phyloP scores from a whole-genome alignment of 306 rosid genomes.

The Citrullus colocynthis region DNA sequence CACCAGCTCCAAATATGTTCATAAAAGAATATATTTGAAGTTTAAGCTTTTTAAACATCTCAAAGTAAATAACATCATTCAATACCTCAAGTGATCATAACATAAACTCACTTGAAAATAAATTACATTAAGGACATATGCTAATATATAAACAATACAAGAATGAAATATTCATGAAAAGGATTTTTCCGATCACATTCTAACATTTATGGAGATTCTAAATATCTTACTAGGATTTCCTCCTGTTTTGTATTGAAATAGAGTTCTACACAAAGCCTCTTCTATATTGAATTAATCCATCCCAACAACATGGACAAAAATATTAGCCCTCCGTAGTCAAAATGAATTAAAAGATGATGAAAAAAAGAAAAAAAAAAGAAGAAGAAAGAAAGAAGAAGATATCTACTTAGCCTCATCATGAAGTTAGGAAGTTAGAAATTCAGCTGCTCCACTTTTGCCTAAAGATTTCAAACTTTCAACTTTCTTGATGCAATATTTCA shows the following conservation, averaged over 20 bases:
- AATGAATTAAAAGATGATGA: background rate
- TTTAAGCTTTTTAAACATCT: background rate
- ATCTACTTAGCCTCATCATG: constrained; percentile 2
- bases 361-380: background rate
- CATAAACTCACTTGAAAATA: background rate
- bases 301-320: background rate
- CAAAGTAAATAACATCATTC: background rate
- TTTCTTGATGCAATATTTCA: constrained; percentile 71
- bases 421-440: background rate
- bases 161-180: background rate
- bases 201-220: background rate
- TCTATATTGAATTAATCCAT: constrained; percentile 3
- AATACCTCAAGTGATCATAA: background rate
- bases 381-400: background rate
- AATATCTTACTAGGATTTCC: background rate
- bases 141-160: background rate
- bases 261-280: constrained; percentile 4
- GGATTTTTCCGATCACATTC: background rate
- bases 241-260: background rate
- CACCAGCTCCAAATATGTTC: background rate
- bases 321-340: background rate
- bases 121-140: background rate
- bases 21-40: background rate
- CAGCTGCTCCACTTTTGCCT: background rate
- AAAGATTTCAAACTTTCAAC: constrained; percentile 33